These are phyloP conservation scores for Leccinum boreale DNA, from an alignment of 768 basidiomycete genomes.

Conservation along the genomic window DNA sequence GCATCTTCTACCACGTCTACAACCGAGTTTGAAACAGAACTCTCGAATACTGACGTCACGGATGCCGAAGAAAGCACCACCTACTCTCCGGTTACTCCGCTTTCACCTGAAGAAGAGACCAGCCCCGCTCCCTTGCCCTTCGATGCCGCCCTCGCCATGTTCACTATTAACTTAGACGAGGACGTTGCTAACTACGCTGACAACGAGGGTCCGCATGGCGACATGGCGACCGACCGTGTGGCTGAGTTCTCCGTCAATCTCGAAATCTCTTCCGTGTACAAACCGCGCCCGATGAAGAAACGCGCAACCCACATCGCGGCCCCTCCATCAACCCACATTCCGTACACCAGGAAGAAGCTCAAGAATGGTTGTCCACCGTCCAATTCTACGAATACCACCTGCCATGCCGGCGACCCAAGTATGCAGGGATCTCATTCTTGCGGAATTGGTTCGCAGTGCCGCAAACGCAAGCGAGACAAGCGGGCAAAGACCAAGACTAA, in stretches of 20 bases:
- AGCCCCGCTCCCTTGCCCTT: constrained; percentile 18
- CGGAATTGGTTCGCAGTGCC: constrained; percentile 34
- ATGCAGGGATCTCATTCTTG: constrained; percentile 9
- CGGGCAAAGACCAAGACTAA: constrained; percentile 45
- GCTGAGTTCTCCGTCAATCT: constrained; percentile 47
- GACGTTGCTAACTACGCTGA: constrained; percentile 34
- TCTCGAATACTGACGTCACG: constrained; percentile 34
- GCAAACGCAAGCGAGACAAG: constrained; percentile 48
- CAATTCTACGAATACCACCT: not conserved
- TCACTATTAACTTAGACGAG: constrained; percentile 47
- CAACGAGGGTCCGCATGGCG: constrained; percentile 18
- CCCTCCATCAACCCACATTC: constrained; percentile 10
- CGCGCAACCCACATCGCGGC: constrained; percentile 32
- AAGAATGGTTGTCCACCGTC: constrained; percentile 25
- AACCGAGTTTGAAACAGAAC: constrained; percentile 40
- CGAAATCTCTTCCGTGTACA: constrained; percentile 69
- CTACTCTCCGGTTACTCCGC: constrained; percentile 3
- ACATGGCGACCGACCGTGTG: not conserved
- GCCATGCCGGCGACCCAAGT: not conserved
- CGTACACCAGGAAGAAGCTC: constrained; percentile 20
- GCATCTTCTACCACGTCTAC: constrained; percentile 33
- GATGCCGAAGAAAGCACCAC: constrained; percentile 35
- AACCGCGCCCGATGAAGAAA: constrained; percentile 63
- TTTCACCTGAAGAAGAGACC: constrained; percentile 4
- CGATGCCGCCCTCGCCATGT: constrained; percentile 32